Base-by-base conservation (phyloP, 352 stramenopile genomes). In the Phytopythium mirpurense region DNA sequence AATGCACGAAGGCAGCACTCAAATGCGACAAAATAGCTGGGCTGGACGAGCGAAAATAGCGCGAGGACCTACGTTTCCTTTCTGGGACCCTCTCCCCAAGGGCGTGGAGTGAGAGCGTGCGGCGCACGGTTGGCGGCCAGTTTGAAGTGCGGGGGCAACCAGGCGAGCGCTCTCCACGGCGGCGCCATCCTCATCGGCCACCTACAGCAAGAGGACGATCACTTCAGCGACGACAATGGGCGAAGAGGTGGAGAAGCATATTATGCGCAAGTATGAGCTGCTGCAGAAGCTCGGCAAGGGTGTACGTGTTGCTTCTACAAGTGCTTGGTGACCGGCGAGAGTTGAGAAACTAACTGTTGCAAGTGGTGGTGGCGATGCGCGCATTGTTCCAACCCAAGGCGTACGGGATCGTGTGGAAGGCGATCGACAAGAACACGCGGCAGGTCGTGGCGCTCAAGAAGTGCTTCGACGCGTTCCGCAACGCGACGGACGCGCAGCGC, bases 321-420 rank as follows among this genome's bases (percentile, higher is more conserved):
- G 40, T 45, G 21, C 1, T 31, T 45, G 11, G 4, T 19, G 34
- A 14, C 21, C 56, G 18, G 1, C 11, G 14, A 18, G 11, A 24
- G n/a, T 34, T 35, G 21, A 45, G 29, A 9, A 10, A 32, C 2
- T 12, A 23, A n/a, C n/a, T n/a, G n/a, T n/a, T n/a, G n/a, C n/a
- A n/a, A n/a, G n/a, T n/a, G 15, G n/a, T 5, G 7, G 32, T 24
- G 47, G 6, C 7, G 44, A 35, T 10, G 21, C 12, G 38, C 19
- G 23, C 37, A 56, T 58, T 34, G 37, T 56, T 3, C 3, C 43
- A 58, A 9, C 51, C 9, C 27, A 54, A 96, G 82, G 92, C 90
- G 6, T 98, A 98, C 54, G 95, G 96, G 21, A 95, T 98, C 48
- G 95, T 98, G 36, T 98, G 91, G 90, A 98, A 98, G 66, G 95